Evolutionary conservation across 257 asterid genomes (phyloP).

Genomic region (Fraxinus americana): DNA sequence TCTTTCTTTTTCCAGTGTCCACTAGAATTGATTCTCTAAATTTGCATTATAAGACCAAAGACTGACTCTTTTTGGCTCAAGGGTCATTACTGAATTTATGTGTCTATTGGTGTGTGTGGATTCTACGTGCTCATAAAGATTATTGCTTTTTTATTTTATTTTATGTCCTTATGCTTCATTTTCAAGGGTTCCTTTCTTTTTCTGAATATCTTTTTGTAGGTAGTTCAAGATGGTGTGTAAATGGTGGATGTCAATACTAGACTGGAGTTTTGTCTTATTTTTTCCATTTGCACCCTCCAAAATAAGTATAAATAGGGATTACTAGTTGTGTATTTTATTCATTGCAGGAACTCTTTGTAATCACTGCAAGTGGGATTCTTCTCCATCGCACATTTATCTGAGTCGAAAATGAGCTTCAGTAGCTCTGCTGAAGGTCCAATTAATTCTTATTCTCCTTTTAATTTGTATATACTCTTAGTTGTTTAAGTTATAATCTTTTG

Average conservation of each 20-base stretch:
- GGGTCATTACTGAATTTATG: conserved; percentile 17
- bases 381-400: conserved; percentile 2
- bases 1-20: conserved; percentile 15
- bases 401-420: conserved; percentile 58
- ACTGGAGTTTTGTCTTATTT: conserved; percentile 22
- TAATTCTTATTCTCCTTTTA: conserved; percentile 24
- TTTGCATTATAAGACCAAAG: conserved; percentile 25
- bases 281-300: conserved; percentile 41
- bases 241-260: conserved; percentile 32
- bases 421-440: conserved; percentile 45
- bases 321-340: conserved; percentile 29
- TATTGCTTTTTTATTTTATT: conserved; percentile 28
- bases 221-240: conserved; percentile 27
- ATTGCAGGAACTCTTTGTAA: conserved; percentile 46
- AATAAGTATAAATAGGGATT: conserved; percentile 41
- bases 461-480: conserved; percentile 7
- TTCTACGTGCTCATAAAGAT: conserved; percentile 38
- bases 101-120: conserved; percentile 36
- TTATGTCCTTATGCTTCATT: conserved; percentile 19
- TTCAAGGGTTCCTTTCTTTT: conserved; percentile 39
- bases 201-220: conserved; percentile 30
- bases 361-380: conserved; percentile 16
- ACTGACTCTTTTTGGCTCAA: conserved; percentile 7
- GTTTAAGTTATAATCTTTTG: neutral
- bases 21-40: conserved; percentile 37